Evolutionary conservation across 805 yeast species (phyloP).

Genomic region (Nakazawaea holstii): DNA sequence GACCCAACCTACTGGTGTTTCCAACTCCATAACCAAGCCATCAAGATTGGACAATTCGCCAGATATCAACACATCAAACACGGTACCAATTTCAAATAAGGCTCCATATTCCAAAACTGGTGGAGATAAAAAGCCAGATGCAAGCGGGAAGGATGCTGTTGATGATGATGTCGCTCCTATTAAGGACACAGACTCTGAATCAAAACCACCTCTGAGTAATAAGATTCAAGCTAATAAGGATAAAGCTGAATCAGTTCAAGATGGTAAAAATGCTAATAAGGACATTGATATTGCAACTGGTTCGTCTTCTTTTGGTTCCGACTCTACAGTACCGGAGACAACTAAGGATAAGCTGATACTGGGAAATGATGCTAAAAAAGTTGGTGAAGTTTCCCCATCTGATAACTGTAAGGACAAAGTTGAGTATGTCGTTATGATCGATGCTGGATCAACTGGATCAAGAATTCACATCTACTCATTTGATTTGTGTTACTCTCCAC

Average conservation of each 20-base stretch:
- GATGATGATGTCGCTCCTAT: slow-evolving; percentile 18
- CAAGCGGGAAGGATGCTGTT: background rate
- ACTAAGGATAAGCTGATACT: background rate
- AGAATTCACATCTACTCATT: slow-evolving; percentile 92
- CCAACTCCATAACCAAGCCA: slow-evolving; percentile 25
- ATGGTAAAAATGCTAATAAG: slow-evolving; percentile 11
- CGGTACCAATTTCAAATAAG: slow-evolving; percentile 12
- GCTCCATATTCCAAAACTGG: slow-evolving; percentile 16
- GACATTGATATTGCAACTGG: slow-evolving; percentile 13
- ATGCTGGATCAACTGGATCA: slow-evolving; percentile 97
- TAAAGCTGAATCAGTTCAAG: slow-evolving; percentile 10
- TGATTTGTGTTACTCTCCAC: slow-evolving; percentile 81
- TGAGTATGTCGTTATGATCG: slow-evolving; percentile 87
- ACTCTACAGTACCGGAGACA: slow-evolving; percentile 11
- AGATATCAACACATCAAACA: slow-evolving; percentile 2
- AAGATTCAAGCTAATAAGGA: slow-evolving; percentile 9
- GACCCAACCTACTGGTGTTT: slow-evolving; percentile 34
- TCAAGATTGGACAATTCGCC: slow-evolving; percentile 6
- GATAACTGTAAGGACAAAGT: slow-evolving; percentile 33
- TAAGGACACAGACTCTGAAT: slow-evolving; percentile 8
- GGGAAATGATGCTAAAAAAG: background rate
- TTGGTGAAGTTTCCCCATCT: background rate
- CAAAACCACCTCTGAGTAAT: background rate
- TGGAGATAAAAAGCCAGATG: slow-evolving; percentile 1
- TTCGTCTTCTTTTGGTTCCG: slow-evolving; percentile 21